Evolutionary conservation across 179 eudicot genomes (phyloP).

Genomic region (Beta macrorhiza): DNA sequence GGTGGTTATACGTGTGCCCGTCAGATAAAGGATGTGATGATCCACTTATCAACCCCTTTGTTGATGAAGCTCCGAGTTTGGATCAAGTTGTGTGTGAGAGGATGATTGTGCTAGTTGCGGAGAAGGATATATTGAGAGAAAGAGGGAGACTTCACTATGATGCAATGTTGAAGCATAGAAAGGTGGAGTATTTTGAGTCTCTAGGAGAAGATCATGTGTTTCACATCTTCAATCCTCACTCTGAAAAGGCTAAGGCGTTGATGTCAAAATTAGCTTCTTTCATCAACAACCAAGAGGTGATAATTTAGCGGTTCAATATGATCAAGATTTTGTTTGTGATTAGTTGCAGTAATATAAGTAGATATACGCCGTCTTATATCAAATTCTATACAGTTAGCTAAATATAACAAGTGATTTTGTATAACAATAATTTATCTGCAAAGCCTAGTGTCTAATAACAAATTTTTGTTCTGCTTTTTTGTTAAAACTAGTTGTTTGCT

Average conservation of each 20-base stretch:
- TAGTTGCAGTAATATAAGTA: neutral
- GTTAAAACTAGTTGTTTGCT: too few relatives aligned
- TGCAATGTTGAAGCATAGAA: constrained; percentile 31
- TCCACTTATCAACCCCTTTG: constrained; percentile 60
- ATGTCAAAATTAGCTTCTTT: constrained; percentile 34
- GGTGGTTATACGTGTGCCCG: constrained; percentile 64
- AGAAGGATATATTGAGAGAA: constrained; percentile 40
- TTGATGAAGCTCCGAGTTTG: constrained; percentile 27
- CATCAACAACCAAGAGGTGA: constrained; percentile 26
- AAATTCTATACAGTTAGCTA: too few relatives aligned
- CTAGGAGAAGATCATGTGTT: constrained; percentile 59
- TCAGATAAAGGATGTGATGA: constrained; percentile 48
- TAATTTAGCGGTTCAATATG: neutral
- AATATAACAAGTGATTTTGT: too few relatives aligned
- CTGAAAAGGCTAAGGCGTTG: constrained; percentile 33
- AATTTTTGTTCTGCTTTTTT: too few relatives aligned
- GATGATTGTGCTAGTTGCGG: constrained; percentile 58
- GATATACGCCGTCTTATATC: too few relatives aligned
- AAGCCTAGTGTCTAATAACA: too few relatives aligned
- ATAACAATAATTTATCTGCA: too few relatives aligned
- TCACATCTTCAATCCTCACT: constrained; percentile 36
- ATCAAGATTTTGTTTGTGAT: neutral
- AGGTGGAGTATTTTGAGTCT: constrained; percentile 41
- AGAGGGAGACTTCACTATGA: constrained; percentile 46
- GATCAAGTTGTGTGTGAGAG: constrained; percentile 33